Percentiles rank a stretch among this genome's conserved stretches.
Conservation (phyloP, 1,284 basidiomycete species). For the Puccinia horiana region DNA sequence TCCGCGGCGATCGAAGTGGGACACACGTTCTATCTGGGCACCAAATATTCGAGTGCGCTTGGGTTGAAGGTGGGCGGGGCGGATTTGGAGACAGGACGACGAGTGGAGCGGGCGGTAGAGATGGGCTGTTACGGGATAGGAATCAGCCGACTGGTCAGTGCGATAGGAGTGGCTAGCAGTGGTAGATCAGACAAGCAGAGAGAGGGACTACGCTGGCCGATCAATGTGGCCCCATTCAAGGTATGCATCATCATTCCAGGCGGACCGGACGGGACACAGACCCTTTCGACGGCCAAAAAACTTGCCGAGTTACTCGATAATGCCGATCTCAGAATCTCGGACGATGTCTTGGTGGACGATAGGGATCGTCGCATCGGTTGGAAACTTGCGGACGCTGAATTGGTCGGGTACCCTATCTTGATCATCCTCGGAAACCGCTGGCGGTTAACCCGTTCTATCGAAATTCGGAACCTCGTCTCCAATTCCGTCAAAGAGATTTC, state of each 20-base stretch:
- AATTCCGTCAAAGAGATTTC: not conserved
- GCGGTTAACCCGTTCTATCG: constrained; percentile 52
- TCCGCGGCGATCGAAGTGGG: constrained; percentile 58
- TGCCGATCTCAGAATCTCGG: not conserved
- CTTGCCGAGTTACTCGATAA: not conserved
- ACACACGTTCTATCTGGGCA: constrained; percentile 59
- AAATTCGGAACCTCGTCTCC: constrained; percentile 48
- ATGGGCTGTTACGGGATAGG: constrained; percentile 61
- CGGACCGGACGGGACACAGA: not conserved
- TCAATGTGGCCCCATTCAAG: constrained; percentile 54
- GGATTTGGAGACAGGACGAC: constrained; percentile 46
- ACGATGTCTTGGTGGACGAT: constrained; percentile 57
- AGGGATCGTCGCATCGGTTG: constrained; percentile 54
- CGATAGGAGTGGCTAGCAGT: constrained; percentile 54
- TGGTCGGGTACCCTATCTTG: constrained; percentile 56
- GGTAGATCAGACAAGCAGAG: constrained; percentile 6
- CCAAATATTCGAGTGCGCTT: constrained; percentile 57
- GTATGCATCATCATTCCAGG: constrained; percentile 52
- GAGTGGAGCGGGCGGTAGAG: constrained; percentile 53
- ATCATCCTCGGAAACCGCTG: constrained; percentile 56
- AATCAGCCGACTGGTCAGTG: constrained; percentile 58
- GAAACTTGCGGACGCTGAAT: constrained; percentile 58
- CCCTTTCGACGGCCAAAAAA: constrained; percentile 6
- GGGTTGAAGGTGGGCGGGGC: constrained; percentile 51
- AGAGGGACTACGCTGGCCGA: constrained; percentile 56